These are phyloP conservation scores for Fraxinus albicans DNA, from an alignment of 305 asterid genomes.

Conservation along the genomic window DNA sequence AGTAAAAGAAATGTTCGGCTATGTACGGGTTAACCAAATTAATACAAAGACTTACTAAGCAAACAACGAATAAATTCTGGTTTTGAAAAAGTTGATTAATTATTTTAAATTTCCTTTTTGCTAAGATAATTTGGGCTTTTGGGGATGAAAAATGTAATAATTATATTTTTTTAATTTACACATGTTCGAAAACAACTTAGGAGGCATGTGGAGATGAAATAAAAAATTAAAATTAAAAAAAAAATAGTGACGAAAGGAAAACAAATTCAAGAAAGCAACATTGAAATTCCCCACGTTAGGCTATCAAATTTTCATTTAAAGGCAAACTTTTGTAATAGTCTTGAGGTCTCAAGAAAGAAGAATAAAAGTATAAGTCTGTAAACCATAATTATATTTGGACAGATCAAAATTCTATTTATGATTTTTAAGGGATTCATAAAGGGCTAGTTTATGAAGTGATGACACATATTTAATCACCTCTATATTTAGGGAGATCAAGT, in stretches of 20 bases:
- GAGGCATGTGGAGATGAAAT: not conserved
- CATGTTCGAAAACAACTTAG: not conserved
- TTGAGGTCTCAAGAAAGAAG: conserved; percentile 4
- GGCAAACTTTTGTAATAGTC: conserved; percentile 9
- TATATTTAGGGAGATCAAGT: not conserved
- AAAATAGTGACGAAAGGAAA: not conserved
- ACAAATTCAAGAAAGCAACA: not conserved
- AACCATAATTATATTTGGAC: not conserved
- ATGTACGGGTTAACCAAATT: too few relatives aligned
- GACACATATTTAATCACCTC: not conserved
- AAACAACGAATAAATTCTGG: too few relatives aligned
- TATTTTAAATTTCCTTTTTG: too few relatives aligned
- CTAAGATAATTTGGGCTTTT: not conserved
- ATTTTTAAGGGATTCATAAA: conserved; percentile 4
- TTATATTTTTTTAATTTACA: not conserved
- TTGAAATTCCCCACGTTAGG: conserved; percentile 13
- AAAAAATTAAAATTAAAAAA: too few relatives aligned
- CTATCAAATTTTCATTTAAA: not conserved
- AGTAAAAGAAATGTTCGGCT: too few relatives aligned
- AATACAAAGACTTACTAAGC: too few relatives aligned
- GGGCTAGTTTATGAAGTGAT: not conserved
- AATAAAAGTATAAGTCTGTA: not conserved
- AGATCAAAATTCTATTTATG: not conserved
- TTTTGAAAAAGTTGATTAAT: too few relatives aligned
- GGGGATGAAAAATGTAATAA: not conserved